These are phyloP conservation scores for Backusella mclennaniae DNA, from an alignment of 192 early-diverging fungal species.

Conservation along the genomic window DNA sequence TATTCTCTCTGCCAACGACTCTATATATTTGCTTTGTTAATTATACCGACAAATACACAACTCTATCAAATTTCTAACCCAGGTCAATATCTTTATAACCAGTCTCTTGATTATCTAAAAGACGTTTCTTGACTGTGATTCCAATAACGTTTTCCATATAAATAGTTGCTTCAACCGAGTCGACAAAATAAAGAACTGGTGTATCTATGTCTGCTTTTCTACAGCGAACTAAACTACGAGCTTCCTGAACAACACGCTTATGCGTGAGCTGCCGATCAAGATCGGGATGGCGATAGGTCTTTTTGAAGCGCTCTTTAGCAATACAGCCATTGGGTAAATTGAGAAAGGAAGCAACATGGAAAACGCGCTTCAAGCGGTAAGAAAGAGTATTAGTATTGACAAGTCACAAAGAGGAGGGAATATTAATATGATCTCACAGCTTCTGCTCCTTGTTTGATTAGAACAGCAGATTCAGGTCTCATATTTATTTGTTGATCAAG, in stretches of 20 bases:
- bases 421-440: constrained; percentile 11
- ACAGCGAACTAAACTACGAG: constrained; percentile 77
- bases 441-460: constrained; percentile 22
- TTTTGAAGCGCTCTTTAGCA: constrained; percentile 92
- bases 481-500: neutral
- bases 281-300: constrained; percentile 87
- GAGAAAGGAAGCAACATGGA: constrained; percentile 58
- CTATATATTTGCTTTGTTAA: constrained; percentile 6
- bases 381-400: neutral
- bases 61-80: neutral
- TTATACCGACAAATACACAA: neutral
- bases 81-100: constrained; percentile 7
- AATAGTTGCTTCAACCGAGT: constrained; percentile 66
- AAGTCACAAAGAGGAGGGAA: neutral
- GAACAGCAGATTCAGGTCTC: neutral
- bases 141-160: constrained; percentile 93
- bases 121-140: constrained; percentile 69
- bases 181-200: constrained; percentile 81
- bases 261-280: constrained; percentile 85
- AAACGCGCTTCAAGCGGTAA: constrained; percentile 62
- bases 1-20: constrained; percentile 49
- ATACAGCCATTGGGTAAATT: constrained; percentile 55
- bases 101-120: constrained; percentile 40
- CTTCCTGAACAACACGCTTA: constrained; percentile 79
- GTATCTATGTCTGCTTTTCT: constrained; percentile 70